Base-by-base conservation (phyloP, 768 basidiomycete genomes). In the Tricholoma terreum region DNA sequence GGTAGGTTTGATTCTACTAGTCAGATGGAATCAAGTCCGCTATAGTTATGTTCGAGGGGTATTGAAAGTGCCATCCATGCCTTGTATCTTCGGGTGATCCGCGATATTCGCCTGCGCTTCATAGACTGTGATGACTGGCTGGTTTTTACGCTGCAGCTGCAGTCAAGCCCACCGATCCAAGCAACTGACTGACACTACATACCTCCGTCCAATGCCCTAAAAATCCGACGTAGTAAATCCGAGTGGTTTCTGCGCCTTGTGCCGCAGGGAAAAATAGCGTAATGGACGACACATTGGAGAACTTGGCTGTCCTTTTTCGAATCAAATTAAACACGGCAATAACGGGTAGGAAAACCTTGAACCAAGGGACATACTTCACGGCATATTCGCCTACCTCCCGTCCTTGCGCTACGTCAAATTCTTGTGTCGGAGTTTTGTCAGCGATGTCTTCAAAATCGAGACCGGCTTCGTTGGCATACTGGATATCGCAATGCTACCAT, bases 61-160 rank as follows among this genome's bases (percentile, higher is more conserved):
- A 58, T 71, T 83, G 61, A 83, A 76, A 58, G 75, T 78, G 8
- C 85, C 84, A 34, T 86, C 85, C 45, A 82, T 86, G n/a, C 92
- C 91, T 65, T 84, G 85, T 49, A 93, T 89, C 73, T 92, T 93
- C 58, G 85, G 80, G 62, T 96, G 94, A 68, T 96, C 94, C 1
- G 92, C 89, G 30, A 89, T 75, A 61, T 93, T 94, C 8, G 94
- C 90, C 61, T 90, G 88, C 0, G 89, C 74, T 71, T 97, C 94
- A 64, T 96, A 97, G 11, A 96, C 85, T 0, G 92, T 87, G 55
- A 95, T 82, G 36, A 92, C 80, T 1, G 94, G 91, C 58, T 86
- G 83, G 50, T 76, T 76, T 65, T 90, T 93, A 42, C 88, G 81
- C 92, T 95, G 63, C 12, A 54, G 38, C 53, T 40, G 17, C 17